Evolutionary conservation across 495 filamentous ascomycete genomes (phyloP), one percentile per base, ranked within the genome.

Genomic region (Hypoxylon intermedium): DNA sequence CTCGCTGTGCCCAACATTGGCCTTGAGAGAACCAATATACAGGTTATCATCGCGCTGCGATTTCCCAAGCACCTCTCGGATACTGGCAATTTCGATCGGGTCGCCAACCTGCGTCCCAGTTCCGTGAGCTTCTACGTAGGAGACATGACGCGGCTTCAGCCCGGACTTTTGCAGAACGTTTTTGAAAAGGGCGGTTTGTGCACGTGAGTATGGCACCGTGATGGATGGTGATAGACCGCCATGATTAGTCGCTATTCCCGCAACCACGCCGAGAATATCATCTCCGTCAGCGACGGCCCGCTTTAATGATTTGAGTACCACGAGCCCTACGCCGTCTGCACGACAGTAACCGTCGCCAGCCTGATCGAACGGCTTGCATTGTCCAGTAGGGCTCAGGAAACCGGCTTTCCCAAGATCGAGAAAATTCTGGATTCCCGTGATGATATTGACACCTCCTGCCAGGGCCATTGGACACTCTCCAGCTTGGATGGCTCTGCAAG

Each of bases 51-150:
- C 34, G 13, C 7, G 9, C 16, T 28, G 34, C 1, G 16, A 19
- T 13, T 44, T 43, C 9, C 52, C 59, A 62, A 93, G 92, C 13
- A 84, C 79, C 49, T 85, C 84, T 15, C 81, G 78, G 18, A 89
- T 82, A 11, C 84, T 87, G 30, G 75, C 71, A 79, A 89, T 84
- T 67, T 90, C 87, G 0, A 79, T 79, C 0, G 78, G 79, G 55
- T 86, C 84, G 0, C 82, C 82, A 0, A 71, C 76, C 9, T 61
- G 70, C 2, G 83, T 85, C 0, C 82, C 82, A 1, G 79, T 83
- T 2, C 77, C 72, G 21, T 74, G 63, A n/a, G 63, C 64, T 46
- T 79, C 76, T 9, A 76, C 66, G 36, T 74, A 77, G 1, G 52
- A 49, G 3, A 75, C 75, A 2, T 71, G 51, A 20, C 47, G 56